These are phyloP conservation scores for Ceratocystis eucalypticola DNA, from an alignment of 2,329 filamentous ascomycete species.

Conservation along the genomic window DNA sequence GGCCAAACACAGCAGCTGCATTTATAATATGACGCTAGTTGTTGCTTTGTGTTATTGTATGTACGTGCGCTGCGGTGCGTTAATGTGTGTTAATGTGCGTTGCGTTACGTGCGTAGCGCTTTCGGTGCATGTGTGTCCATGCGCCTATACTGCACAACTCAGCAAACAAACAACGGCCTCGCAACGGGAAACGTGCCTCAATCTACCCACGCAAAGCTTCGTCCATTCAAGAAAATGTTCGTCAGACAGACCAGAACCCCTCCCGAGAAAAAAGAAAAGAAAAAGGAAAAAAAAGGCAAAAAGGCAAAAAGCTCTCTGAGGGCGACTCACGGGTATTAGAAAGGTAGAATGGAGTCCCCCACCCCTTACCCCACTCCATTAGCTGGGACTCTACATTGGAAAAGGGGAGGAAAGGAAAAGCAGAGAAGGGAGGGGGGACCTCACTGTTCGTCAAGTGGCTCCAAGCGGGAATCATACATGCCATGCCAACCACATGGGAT, in stretches of 20 bases:
- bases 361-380: background rate
- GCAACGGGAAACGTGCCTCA: background rate
- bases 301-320: background rate
- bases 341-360: background rate
- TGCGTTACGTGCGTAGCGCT: background rate
- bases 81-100: background rate
- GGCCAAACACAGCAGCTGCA: background rate
- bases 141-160: background rate
- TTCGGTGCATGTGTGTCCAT: constrained; percentile 1
- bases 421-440: background rate
- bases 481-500: constrained; percentile 7
- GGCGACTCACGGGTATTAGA: background rate
- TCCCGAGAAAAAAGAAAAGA: background rate
- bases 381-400: background rate
- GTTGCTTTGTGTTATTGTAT: background rate
- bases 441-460: background rate
- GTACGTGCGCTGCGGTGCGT: background rate
- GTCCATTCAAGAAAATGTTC: background rate
- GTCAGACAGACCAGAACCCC: no score
- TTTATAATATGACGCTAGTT: background rate
- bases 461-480: background rate
- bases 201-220: background rate
- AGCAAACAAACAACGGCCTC: background rate
- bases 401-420: background rate
- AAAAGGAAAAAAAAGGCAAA: no score